Evolutionary conservation across 1,284 basidiomycete species (phyloP).

Genomic region (Microbotryum saponariae): DNA sequence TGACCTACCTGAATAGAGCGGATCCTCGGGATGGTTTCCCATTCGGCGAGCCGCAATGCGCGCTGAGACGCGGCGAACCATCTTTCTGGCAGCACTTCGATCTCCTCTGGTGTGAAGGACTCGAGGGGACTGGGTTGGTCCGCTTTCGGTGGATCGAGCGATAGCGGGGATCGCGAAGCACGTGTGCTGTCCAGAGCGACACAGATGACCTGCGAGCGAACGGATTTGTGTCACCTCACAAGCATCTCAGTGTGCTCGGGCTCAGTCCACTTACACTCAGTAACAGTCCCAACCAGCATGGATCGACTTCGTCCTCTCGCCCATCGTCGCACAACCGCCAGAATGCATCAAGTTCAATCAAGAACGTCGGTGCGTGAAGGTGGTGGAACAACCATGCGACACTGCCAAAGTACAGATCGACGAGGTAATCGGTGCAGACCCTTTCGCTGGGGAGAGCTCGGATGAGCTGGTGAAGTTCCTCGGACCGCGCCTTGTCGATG

Average conservation of each 20-base stretch:
- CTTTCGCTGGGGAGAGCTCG: slow-evolving; percentile 12
- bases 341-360: slow-evolving; percentile 29
- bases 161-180: slow-evolving; percentile 24
- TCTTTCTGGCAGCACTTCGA: slow-evolving; percentile 21
- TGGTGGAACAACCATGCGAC: slow-evolving; percentile 31
- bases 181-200: slow-evolving; percentile 28
- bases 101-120: slow-evolving; percentile 17
- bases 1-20: slow-evolving; percentile 25
- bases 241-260: neutral
- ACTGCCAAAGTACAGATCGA: slow-evolving; percentile 25
- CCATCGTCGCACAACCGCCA: slow-evolving; percentile 19
- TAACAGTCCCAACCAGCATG: slow-evolving; percentile 29
- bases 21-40: slow-evolving; percentile 24
- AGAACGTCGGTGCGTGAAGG: slow-evolving; percentile 23
- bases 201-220: slow-evolving; percentile 13
- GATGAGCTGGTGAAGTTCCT: slow-evolving; percentile 18
- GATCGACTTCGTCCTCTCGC: slow-evolving; percentile 25
- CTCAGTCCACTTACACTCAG: slow-evolving; percentile 23
- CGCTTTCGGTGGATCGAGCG: slow-evolving; percentile 11
- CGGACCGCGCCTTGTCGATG: slow-evolving; percentile 5
- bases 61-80: slow-evolving; percentile 25
- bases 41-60: slow-evolving; percentile 26
- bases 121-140: slow-evolving; percentile 14
- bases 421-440: slow-evolving; percentile 15
- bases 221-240: too few relatives aligned